Percentiles rank a stretch among this genome's conserved stretches.
Conservation (phyloP, 257 asterid species). For the Galeopsis tetrahit region DNA sequence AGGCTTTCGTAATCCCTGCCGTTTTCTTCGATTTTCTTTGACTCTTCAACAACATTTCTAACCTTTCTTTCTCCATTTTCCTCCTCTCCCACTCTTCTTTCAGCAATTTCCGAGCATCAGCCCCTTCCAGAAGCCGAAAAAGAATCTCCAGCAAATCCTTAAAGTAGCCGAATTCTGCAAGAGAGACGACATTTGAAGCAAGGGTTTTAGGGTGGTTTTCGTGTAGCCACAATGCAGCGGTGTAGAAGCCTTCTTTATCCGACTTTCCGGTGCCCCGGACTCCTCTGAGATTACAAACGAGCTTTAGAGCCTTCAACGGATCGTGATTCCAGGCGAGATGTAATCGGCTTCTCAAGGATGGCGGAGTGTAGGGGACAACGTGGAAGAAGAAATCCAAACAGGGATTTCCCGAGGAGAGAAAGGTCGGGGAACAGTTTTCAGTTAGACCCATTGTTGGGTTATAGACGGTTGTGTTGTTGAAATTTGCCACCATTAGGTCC, state of each 20-base stretch:
- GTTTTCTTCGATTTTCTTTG: not conserved
- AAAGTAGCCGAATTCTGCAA: constrained; percentile 50
- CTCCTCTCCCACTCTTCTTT: not conserved
- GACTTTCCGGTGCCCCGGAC: constrained; percentile 55
- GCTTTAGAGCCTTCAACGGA: constrained; percentile 45
- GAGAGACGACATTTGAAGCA: constrained; percentile 33
- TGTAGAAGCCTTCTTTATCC: constrained; percentile 31
- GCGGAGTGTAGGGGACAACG: constrained; percentile 55
- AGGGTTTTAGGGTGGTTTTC: constrained; percentile 50
- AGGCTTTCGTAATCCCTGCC: too few species aligned
- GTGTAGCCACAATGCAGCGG: constrained; percentile 52
- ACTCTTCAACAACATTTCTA: not conserved
- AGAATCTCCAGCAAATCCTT: constrained; percentile 61
- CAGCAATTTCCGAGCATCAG: constrained; percentile 30
- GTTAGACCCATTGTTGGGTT: constrained; percentile 41
- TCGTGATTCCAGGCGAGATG: constrained; percentile 44
- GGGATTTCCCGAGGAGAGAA: constrained; percentile 46
- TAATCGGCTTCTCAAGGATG: constrained; percentile 25
- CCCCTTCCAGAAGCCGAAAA: constrained; percentile 47
- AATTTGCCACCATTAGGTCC: constrained; percentile 33
- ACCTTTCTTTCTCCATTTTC: not conserved
- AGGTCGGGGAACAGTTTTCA: constrained; percentile 48
- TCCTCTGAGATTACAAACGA: constrained; percentile 49
- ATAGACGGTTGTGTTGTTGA: not conserved
- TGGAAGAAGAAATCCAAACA: constrained; percentile 35